A percentile compares a stretch with the other conserved stretches of the same genome.
These are phyloP conservation scores for Penicillium paxilli DNA, from an alignment of 495 filamentous ascomycete species.

Conservation along the genomic window DNA sequence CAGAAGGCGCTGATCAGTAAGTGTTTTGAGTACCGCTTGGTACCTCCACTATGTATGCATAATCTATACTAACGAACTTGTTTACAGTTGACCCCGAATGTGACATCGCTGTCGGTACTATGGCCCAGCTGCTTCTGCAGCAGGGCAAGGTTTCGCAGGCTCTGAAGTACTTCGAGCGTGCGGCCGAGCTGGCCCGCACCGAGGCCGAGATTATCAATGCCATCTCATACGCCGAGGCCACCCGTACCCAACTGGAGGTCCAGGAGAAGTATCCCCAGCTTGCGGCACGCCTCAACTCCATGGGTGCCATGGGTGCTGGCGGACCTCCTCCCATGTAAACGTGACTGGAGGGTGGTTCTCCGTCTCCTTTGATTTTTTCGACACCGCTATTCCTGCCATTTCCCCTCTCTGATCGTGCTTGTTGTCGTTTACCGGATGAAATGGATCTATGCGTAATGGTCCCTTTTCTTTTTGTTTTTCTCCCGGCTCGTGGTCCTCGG, in stretches of 20 bases:
- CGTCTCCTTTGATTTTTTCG: neutral
- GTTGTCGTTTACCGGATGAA: conserved; percentile 11
- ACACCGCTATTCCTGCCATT: conserved; percentile 6
- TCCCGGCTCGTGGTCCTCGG: conserved; percentile 15
- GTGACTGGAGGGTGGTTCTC: neutral
- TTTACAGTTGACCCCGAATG: conserved; percentile 95
- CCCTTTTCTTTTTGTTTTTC: conserved; percentile 7
- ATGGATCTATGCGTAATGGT: conserved; percentile 12
- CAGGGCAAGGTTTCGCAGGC: conserved; percentile 96
- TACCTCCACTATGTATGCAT: neutral
- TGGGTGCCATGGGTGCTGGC: conserved; percentile 53
- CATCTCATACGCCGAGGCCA: conserved; percentile 95
- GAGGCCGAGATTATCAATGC: conserved; percentile 96
- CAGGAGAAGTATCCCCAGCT: conserved; percentile 98
- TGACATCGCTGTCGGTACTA: conserved; percentile 97
- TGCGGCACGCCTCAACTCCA: conserved; percentile 75
- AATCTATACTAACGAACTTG: neutral
- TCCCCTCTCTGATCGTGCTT: conserved; percentile 22
- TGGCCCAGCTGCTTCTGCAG: conserved; percentile 97
- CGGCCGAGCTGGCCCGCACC: conserved; percentile 91
- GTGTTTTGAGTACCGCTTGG: conserved; percentile 27
- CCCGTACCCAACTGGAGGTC: conserved; percentile 93
- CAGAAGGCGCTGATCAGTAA: conserved; percentile 96
- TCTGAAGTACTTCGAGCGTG: conserved; percentile 94
- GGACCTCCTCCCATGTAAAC: conserved; percentile 40